Base-by-base conservation (phyloP, 1,284 basidiomycete genomes). In the Afroboletus lepidellus region DNA sequence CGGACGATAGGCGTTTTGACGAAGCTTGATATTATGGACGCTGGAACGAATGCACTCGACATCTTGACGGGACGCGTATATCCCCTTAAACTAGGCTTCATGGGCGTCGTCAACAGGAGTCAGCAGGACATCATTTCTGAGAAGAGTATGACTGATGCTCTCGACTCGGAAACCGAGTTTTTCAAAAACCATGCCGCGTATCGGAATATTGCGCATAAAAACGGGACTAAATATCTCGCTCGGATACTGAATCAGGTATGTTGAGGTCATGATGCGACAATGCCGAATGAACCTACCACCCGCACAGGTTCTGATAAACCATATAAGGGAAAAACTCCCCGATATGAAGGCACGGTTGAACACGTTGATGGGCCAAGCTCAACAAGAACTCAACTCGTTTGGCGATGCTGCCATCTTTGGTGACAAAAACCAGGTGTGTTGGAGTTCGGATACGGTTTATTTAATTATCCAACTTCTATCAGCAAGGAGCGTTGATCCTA, bases 331-430 rank as follows among this genome's bases (percentile, higher is more conserved):
- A 67, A 98, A 99, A 73, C 78, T 99, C 36, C 97, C 97, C 1
- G 97, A 99, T 72, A 99, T 99, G 97, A 99, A 99, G 72, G 97
- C 97, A 13, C 83, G 95, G 18, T 76, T 99, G 58, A 99, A 99
- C 70, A 99, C 97, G 8, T 76, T 99, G 15, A 99, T 99, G 93
- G 94, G 95, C 12, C 97, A 99, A 74, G 94, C 97, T 5, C 95
- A 98, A 70, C 97, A 99, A 72, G 97, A 99, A 70, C 81, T 99
- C 42, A 93, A 93, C 71, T 87, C 94, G 6, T 98, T 97, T 65
- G 97, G 97, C 25, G 97, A 98, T 69, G 83, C 92, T 20, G 92
- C 94, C 2, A 84, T 95, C 67, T 90, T 93, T 60, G 96, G 94
- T 18, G 95, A 98, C 74, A 84, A 85, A 64, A 94, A 98, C 68